Evolutionary conservation across 352 stramenopile species (phyloP).

Genomic region (Aphanomyces stellatus): DNA sequence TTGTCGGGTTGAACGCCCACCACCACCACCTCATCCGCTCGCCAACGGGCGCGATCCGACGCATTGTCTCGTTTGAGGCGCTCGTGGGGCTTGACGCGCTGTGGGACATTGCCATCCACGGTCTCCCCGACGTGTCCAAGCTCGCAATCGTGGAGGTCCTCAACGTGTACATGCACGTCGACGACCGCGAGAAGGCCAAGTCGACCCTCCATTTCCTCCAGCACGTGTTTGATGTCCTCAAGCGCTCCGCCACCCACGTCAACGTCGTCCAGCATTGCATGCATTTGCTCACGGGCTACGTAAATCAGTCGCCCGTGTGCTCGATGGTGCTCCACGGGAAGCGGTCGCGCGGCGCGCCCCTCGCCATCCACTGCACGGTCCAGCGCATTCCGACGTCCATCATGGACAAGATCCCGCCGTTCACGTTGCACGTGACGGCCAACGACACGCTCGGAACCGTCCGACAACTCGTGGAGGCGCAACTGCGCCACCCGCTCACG

Average conservation of each 20-base stretch:
- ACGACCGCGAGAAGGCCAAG: slow-evolving; percentile 27
- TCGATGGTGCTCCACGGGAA: slow-evolving; percentile 53
- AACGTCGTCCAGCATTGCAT: slow-evolving; percentile 67
- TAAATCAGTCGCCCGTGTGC: slow-evolving; percentile 42
- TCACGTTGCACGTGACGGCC: slow-evolving; percentile 53
- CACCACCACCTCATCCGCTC: neutral
- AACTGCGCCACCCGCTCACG: slow-evolving; percentile 58
- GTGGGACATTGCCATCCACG: slow-evolving; percentile 76
- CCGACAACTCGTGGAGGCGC: slow-evolving; percentile 62
- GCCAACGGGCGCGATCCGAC: neutral
- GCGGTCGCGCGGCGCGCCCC: slow-evolving; percentile 58
- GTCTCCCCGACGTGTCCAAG: slow-evolving; percentile 63
- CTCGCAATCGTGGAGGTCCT: slow-evolving; percentile 69
- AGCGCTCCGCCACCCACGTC: slow-evolving; percentile 26
- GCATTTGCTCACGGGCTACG: slow-evolving; percentile 57
- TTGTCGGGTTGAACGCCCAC: slow-evolving; percentile 63
- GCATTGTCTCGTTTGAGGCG: slow-evolving; percentile 4
- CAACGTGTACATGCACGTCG: slow-evolving; percentile 63
- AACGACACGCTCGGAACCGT: slow-evolving; percentile 70
- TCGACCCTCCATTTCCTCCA: slow-evolving; percentile 62
- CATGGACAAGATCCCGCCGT: slow-evolving; percentile 31
- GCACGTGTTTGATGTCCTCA: slow-evolving; percentile 63
- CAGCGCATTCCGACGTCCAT: slow-evolving; percentile 51
- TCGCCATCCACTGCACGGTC: slow-evolving; percentile 69
- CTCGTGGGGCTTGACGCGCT: slow-evolving; percentile 72